Evolutionary conservation across 257 asterid genomes (phyloP).

Genomic region (Schizonepeta tenuifolia): DNA sequence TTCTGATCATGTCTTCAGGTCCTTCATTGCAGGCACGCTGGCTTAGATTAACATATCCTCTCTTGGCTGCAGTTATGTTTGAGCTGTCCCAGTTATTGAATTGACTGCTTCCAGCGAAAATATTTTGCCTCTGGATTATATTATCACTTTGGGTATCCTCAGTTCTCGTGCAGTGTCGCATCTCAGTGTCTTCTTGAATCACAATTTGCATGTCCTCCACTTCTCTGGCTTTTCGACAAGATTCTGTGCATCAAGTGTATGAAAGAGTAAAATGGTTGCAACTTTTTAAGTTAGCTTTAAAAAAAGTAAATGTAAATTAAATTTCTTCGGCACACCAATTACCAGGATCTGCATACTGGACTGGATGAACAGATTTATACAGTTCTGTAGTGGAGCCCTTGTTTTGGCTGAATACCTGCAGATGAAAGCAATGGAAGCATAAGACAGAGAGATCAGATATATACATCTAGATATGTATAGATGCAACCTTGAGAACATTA

Average conservation of each 20-base stretch:
- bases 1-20: constrained; percentile 32
- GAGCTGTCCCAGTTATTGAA: constrained; percentile 36
- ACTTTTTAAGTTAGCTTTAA: no score
- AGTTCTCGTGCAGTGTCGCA: constrained; percentile 32
- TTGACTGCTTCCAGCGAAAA: constrained; percentile 30
- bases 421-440: constrained; percentile 30
- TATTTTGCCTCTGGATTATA: constrained; percentile 42
- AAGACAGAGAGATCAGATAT: constrained; percentile 19
- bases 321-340: constrained; percentile 42
- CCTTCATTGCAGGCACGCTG: constrained; percentile 34
- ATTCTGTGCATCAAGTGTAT: constrained; percentile 32
- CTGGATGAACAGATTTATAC: constrained; percentile 36
- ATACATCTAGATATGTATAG: constrained; percentile 5
- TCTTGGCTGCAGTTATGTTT: constrained; percentile 22
- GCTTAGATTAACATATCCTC: constrained; percentile 27
- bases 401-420: constrained; percentile 72
- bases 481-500: background rate
- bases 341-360: constrained; percentile 52
- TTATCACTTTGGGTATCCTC: constrained; percentile 31
- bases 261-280: constrained; percentile 3
- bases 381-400: constrained; percentile 37
- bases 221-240: constrained; percentile 39
- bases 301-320: background rate
- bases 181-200: constrained; percentile 34
- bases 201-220: constrained; percentile 35